phyloP scores from a whole-genome alignment of 495 filamentous ascomycete genomes.

The Talaromyces proteolyticus region DNA sequence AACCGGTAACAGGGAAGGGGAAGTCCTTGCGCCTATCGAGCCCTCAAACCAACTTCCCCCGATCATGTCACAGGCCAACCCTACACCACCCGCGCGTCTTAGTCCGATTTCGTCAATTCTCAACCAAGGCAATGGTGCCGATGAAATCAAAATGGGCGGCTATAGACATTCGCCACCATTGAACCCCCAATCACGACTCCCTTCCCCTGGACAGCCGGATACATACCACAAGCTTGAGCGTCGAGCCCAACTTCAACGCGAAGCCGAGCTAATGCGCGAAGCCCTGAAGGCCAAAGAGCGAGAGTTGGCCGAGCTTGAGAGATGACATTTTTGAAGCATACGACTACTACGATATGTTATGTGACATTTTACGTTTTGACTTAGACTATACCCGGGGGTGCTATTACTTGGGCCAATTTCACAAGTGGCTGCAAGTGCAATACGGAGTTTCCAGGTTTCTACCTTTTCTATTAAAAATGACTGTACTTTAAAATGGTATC shows the following conservation, averaged over 20 bases:
- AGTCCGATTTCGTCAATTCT: constrained; percentile 79
- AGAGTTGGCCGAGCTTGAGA: constrained; percentile 64
- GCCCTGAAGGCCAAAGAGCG: constrained; percentile 70
- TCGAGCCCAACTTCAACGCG: constrained; percentile 60
- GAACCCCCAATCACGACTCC: constrained; percentile 23
- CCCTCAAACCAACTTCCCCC: constrained; percentile 41
- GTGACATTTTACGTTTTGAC: not conserved
- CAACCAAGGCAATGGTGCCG: constrained; percentile 52
- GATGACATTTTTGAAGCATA: constrained; percentile 10
- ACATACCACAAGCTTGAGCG: constrained; percentile 49
- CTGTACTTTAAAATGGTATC: too few relatives aligned
- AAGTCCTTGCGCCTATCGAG: constrained; percentile 27
- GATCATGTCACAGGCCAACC: constrained; percentile 35
- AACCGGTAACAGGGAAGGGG: constrained; percentile 35
- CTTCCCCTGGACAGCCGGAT: constrained; percentile 40
- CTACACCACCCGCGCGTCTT: constrained; percentile 45
- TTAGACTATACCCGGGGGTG: constrained; percentile 5
- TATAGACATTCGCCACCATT: constrained; percentile 21
- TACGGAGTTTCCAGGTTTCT: too few relatives aligned
- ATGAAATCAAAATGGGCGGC: constrained; percentile 33
- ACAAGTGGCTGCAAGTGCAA: too few relatives aligned
- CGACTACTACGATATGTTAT: not conserved
- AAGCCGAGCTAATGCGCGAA: constrained; percentile 73
- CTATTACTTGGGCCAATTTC: not conserved
- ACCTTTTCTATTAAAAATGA: too few relatives aligned